phyloP scores from a whole-genome alignment of 1,284 basidiomycete species.

The Marasmius fiardii region DNA sequence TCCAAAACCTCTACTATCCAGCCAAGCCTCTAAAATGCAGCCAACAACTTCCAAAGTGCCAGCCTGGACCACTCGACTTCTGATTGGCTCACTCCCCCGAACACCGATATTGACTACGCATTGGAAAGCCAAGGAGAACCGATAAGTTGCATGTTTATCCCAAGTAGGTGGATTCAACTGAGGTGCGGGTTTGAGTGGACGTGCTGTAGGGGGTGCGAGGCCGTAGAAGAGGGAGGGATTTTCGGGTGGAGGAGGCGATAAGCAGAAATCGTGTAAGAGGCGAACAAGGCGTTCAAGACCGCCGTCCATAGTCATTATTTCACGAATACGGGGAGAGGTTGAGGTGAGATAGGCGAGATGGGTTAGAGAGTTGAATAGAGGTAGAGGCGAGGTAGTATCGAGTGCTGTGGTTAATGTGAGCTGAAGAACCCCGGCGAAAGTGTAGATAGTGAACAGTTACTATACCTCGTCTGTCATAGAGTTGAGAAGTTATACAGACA shows the following conservation, averaged over 20 bases:
- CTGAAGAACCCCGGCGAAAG: slow-evolving; percentile 16
- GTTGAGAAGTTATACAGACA: slow-evolving; percentile 90
- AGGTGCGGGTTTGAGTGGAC: slow-evolving; percentile 49
- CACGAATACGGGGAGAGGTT: slow-evolving; percentile 95
- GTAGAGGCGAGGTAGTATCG: slow-evolving; percentile 88
- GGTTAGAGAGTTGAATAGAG: slow-evolving; percentile 95
- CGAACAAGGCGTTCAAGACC: slow-evolving; percentile 94
- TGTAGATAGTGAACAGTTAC: slow-evolving; percentile 17
- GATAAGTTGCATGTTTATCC: slow-evolving; percentile 82
- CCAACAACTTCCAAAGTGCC: slow-evolving; percentile 95
- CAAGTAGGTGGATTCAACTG: slow-evolving; percentile 65
- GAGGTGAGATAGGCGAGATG: slow-evolving; percentile 97
- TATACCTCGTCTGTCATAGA: slow-evolving; percentile 95
- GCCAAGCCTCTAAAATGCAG: slow-evolving; percentile 92
- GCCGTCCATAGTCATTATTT: slow-evolving; percentile 97
- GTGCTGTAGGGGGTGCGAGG: slow-evolving; percentile 57
- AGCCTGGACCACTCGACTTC: slow-evolving; percentile 93
- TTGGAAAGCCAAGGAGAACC: slow-evolving; percentile 92
- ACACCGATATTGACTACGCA: slow-evolving; percentile 98
- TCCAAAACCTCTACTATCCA: slow-evolving; percentile 79
- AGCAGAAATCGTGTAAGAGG: slow-evolving; percentile 86
- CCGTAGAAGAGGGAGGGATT: slow-evolving; percentile 73
- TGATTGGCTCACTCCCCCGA: slow-evolving; percentile 89
- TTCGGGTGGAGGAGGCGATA: slow-evolving; percentile 73
- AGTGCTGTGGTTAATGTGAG: slow-evolving; percentile 58